Evolutionary conservation across 495 filamentous ascomycete species (phyloP).

Genomic region (Penicillium odoratum): DNA sequence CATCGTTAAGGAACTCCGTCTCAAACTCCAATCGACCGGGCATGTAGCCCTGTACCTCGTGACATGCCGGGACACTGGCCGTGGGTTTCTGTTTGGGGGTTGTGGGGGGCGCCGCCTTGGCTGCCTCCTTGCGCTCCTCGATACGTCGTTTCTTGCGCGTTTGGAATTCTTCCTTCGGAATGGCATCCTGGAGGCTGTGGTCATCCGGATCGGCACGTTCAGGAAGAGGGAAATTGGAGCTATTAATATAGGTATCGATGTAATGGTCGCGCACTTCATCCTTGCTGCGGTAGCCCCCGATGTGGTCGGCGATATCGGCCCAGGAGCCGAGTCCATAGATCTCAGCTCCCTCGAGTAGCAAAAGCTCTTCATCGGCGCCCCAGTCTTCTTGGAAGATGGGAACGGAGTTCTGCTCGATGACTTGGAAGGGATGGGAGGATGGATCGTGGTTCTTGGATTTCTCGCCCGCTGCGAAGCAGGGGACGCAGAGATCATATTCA

Average conservation of each 20-base stretch:
- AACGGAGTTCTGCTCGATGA: slow-evolving; percentile 97
- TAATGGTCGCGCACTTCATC: slow-evolving; percentile 96
- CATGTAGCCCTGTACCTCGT: slow-evolving; percentile 99
- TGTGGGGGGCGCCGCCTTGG: slow-evolving; percentile 77
- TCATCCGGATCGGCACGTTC: slow-evolving; percentile 79
- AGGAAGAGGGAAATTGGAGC: slow-evolving; percentile 79
- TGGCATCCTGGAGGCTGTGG: slow-evolving; percentile 68
- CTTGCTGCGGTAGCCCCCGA: slow-evolving; percentile 89
- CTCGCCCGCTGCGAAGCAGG: slow-evolving; percentile 83
- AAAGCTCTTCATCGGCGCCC: slow-evolving; percentile 94
- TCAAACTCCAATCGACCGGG: slow-evolving; percentile 96
- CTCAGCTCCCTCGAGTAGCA: slow-evolving; percentile 93
- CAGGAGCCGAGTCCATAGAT: slow-evolving; percentile 96
- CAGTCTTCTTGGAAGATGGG: slow-evolving; percentile 94
- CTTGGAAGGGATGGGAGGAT: slow-evolving; percentile 78
- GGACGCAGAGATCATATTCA: slow-evolving; percentile 96
- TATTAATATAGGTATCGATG: slow-evolving; percentile 81
- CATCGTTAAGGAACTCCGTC: slow-evolving; percentile 95
- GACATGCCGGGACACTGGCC: slow-evolving; percentile 87
- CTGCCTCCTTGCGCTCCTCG: slow-evolving; percentile 85
- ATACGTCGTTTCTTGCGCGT: slow-evolving; percentile 91
- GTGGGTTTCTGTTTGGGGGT: slow-evolving; percentile 95
- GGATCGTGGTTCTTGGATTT: slow-evolving; percentile 81
- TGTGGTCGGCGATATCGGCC: slow-evolving; percentile 98
- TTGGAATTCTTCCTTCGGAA: slow-evolving; percentile 91